Percentiles rank a stretch among this genome's conserved stretches.
Conservation (phyloP, 2,329 filamentous ascomycete species). For the Aureobasidium melanogenum region DNA sequence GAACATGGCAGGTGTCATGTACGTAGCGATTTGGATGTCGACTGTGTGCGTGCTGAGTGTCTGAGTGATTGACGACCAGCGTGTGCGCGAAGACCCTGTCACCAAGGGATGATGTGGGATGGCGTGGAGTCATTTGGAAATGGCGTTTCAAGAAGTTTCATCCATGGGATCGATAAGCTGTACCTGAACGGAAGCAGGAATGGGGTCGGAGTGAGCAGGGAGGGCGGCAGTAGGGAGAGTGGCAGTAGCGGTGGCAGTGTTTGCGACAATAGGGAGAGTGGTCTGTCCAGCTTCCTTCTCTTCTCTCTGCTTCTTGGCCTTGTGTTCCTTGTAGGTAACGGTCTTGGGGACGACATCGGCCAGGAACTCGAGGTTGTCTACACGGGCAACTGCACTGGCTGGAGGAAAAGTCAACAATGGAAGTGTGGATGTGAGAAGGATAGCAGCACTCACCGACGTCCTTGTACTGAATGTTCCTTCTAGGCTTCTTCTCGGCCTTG, state of each 20-base stretch:
- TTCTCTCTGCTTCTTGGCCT: conserved; percentile 47
- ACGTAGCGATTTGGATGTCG: not conserved
- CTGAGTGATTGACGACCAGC: not conserved
- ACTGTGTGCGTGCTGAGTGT: not conserved
- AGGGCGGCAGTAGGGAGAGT: not conserved
- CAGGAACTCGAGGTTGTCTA: conserved; percentile 92
- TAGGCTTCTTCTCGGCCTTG: conserved; percentile 82
- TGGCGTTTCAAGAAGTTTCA: not conserved
- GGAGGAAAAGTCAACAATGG: conserved; percentile 1
- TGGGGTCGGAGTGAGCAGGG: not conserved
- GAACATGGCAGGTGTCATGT: not conserved
- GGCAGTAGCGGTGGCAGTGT: not conserved
- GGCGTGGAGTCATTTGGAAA: not conserved
- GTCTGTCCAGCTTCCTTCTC: conserved; percentile 5
- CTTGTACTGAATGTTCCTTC: conserved; percentile 91
- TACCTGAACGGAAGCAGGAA: not conserved
- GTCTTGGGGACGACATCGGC: conserved; percentile 85
- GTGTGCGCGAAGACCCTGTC: no score
- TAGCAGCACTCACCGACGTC: conserved; percentile 59
- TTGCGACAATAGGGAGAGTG: not conserved
- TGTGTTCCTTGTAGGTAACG: conserved; percentile 68
- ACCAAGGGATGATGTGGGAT: not conserved
- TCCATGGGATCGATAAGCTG: conserved; percentile 7
- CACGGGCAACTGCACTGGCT: conserved; percentile 78
- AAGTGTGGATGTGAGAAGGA: no score